Base-by-base conservation (phyloP, 2,329 filamentous ascomycete species). In the Colletotrichum tanaceti region DNA sequence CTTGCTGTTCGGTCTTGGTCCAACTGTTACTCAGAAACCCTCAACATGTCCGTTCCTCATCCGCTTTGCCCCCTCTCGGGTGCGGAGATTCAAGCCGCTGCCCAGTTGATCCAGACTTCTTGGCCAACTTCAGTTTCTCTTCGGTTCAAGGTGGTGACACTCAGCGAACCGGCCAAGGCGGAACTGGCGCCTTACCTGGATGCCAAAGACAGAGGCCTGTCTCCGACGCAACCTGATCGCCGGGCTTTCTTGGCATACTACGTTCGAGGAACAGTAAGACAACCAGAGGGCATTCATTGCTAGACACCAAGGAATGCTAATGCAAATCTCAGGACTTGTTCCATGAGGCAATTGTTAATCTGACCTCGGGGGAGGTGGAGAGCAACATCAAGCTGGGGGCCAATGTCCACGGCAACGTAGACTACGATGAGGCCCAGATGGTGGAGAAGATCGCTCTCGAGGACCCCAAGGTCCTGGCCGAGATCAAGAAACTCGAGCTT, bases 81-180 rank as follows among this genome's bases (percentile, higher is more conserved):
- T n/a, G 74, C 78, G 24, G 89, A 91, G 75, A 89, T 91, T 70
- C 79, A 79, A 16, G 78, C 82, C 52, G 83, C 83, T 35, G 80
- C 85, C 7, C 72, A 76, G 1, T 77, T 89, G 39, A 79, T 91
- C 70, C 83, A 79, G 65, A 75, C 77, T 54, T 79, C 83, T 63
- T 90, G 88, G 86, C 88, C 88, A 0, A 77, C 79, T 14, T 81
- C 82, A 28, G 85, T 84, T 2, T 81, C 86, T 38, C 75, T 90
- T 50, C 86, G 89, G 59, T 91, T 89, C 82, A 91, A 90, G 76
- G 80, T 81, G 50, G 81, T 91, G 32, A 90, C 84, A n/a, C 77
- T 89, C n/a, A 79, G 83, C 49, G 87, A 89, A 73, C 86, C 87
- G 5, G 78, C 82, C 9, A 89, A 89, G 77, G 74, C 78, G 5